Conservation (phyloP, 2,329 filamentous ascomycete genomes). For the Hypoxylon rubiginosum region DNA sequence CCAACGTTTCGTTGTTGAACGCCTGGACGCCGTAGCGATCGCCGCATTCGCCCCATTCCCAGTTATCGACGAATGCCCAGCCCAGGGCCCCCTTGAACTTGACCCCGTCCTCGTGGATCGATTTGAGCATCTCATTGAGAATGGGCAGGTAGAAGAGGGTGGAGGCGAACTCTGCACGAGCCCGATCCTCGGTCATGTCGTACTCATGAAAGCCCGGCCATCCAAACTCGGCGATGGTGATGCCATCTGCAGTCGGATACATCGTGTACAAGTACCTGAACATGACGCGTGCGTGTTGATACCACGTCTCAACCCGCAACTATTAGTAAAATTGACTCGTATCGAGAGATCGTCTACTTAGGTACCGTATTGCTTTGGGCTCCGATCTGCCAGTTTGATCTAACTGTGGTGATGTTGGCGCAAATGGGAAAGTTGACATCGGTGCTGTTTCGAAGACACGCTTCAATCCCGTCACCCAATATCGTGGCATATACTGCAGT, state of each 20-base stretch:
- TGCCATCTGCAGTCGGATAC: slow-evolving; percentile 62
- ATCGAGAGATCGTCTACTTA: not conserved
- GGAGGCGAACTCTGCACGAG: slow-evolving; percentile 66
- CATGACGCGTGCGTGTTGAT: slow-evolving; percentile 14
- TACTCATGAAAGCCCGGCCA: slow-evolving; percentile 67
- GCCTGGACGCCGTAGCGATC: slow-evolving; percentile 69
- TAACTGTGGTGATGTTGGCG: slow-evolving; percentile 48
- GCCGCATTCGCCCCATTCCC: slow-evolving; percentile 66
- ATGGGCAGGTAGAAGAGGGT: slow-evolving; percentile 68
- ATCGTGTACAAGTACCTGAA: slow-evolving; percentile 72
- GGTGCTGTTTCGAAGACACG: slow-evolving; percentile 62
- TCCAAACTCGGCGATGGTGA: slow-evolving; percentile 68
- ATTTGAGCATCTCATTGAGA: slow-evolving; percentile 66
- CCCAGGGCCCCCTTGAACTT: slow-evolving; percentile 66
- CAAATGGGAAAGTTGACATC: slow-evolving; percentile 66
- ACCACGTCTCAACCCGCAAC: not conserved
- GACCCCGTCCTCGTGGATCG: slow-evolving; percentile 69
- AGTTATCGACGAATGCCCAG: slow-evolving; percentile 67
- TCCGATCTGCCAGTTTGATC: slow-evolving; percentile 40
- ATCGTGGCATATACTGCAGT: slow-evolving; percentile 66
- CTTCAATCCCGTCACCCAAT: slow-evolving; percentile 60
- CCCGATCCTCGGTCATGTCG: slow-evolving; percentile 59
- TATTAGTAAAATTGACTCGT: not conserved
- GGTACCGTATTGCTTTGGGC: slow-evolving; percentile 57
- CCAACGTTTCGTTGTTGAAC: slow-evolving; percentile 62